A percentile compares a stretch with the other conserved stretches of the same genome.
These are phyloP conservation scores for Zhuliangozyma blackwelliae DNA, from an alignment of 1,139 yeast species.

Conservation along the genomic window DNA sequence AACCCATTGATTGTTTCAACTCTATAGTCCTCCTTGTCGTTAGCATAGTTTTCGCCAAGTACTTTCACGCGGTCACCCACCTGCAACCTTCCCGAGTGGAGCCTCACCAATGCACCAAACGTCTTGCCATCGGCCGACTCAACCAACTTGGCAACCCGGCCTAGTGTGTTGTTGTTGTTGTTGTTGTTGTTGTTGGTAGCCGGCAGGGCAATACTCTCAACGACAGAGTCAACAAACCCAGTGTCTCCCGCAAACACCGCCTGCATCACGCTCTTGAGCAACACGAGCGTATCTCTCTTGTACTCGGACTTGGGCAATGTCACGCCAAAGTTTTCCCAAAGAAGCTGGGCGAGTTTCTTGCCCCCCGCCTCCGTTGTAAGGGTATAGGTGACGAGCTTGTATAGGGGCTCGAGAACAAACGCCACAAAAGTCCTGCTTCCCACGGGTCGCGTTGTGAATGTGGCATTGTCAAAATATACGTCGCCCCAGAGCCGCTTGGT, in stretches of 20 bases:
- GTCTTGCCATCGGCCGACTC: conserved; percentile 46
- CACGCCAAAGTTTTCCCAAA: conserved; percentile 47
- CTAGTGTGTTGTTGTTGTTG: conserved; percentile 33
- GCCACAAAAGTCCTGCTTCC: conserved; percentile 53
- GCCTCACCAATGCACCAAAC: conserved; percentile 55
- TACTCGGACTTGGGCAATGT: conserved; percentile 33
- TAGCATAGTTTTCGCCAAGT: conserved; percentile 51
- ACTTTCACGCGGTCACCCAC: conserved; percentile 49
- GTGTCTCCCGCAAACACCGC: conserved; percentile 50
- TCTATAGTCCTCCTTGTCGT: conserved; percentile 50
- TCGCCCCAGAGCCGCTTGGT: conserved; percentile 74
- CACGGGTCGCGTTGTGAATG: conserved; percentile 19
- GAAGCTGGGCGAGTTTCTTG: conserved; percentile 29
- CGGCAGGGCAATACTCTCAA: conserved; percentile 17
- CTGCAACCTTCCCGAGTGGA: conserved; percentile 56
- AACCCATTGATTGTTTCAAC: conserved; percentile 44
- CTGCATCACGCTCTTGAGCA: conserved; percentile 52
- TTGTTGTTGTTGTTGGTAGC: conserved; percentile 46
- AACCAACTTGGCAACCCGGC: conserved; percentile 58
- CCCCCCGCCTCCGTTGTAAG: conserved; percentile 50
- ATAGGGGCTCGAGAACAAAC: conserved; percentile 74
- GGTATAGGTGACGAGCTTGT: conserved; percentile 64
- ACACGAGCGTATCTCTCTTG: conserved; percentile 52
- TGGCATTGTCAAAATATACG: conserved; percentile 44
- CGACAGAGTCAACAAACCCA: conserved; percentile 49